A percentile compares a stretch with the other conserved stretches of the same genome.
phyloP scores from a whole-genome alignment of 352 stramenopile species.

The Hyaloperonospora arabidopsidis region DNA sequence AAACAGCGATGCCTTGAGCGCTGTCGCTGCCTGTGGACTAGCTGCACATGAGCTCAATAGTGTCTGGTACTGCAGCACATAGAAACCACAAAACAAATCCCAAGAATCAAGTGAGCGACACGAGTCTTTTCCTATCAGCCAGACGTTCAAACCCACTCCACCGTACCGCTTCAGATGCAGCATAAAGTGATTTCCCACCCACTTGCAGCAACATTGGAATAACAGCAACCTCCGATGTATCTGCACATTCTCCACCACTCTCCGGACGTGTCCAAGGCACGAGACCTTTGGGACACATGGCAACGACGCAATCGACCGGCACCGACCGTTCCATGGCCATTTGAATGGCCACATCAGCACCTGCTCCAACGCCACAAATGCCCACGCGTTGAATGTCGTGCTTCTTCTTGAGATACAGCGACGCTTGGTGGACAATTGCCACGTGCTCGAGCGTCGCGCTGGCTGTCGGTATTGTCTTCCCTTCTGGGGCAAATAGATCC shows the following conservation, averaged over 20 bases:
- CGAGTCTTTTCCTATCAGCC: neutral
- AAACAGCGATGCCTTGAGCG: conserved; percentile 47
- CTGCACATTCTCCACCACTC: conserved; percentile 3
- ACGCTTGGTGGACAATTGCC: conserved; percentile 37
- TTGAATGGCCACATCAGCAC: conserved; percentile 61
- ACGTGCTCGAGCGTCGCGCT: conserved; percentile 21
- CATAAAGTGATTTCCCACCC: conserved; percentile 55
- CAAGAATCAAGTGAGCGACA: neutral
- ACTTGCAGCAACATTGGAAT: conserved; percentile 59
- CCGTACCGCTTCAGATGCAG: conserved; percentile 53
- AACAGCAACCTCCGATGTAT: conserved; percentile 19
- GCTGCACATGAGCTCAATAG: conserved; percentile 32
- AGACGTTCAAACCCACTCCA: conserved; percentile 1
- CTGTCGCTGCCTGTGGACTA: conserved; percentile 10
- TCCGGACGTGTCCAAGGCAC: conserved; percentile 25
- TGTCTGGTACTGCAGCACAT: conserved; percentile 41
- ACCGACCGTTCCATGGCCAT: conserved; percentile 38
- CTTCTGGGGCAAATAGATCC: conserved; percentile 33
- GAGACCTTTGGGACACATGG: conserved; percentile 61
- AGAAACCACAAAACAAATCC: neutral
- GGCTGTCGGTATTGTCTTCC: conserved; percentile 5
- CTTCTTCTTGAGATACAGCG: conserved; percentile 51
- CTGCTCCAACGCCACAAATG: conserved; percentile 55
- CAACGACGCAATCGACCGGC: conserved; percentile 53
- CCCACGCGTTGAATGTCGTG: conserved; percentile 73